phyloP scores from a whole-genome alignment of 2,329 filamentous ascomycete genomes.

The Exophiala sp. region DNA sequence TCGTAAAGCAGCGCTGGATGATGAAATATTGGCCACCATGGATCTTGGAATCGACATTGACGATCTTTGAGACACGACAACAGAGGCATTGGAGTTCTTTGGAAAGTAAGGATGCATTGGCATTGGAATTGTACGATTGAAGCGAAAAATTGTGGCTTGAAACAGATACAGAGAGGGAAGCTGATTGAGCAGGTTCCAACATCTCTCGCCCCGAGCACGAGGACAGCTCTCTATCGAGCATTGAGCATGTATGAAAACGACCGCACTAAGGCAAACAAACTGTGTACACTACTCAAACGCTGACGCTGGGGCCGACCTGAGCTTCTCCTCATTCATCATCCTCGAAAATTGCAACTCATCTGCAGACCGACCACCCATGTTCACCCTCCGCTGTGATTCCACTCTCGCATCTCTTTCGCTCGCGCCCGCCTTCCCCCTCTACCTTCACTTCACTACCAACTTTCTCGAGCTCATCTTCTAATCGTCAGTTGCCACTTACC shows the following conservation, averaged over 20 bases:
- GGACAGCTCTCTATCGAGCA: no score
- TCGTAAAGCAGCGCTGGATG: slow-evolving; percentile 74
- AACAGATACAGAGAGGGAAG: no score
- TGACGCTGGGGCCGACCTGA: no score
- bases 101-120: not conserved
- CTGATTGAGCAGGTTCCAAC: no score
- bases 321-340: not conserved
- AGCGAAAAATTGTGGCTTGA: no score
- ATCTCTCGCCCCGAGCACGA: no score
- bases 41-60: slow-evolving; percentile 92
- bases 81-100: not conserved
- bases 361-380: not conserved
- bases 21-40: slow-evolving; percentile 85
- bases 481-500: not conserved
- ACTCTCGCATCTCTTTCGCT: not conserved
- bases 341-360: not conserved
- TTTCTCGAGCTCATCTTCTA: no score
- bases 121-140: not conserved
- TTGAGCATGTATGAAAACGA: no score
- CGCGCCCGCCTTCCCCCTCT: no score
- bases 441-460: not conserved
- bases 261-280: no score
- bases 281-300: no score
- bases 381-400: not conserved
- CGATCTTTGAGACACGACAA: slow-evolving; percentile 7